Conservation (phyloP, 2,329 filamentous ascomycete species). For the Dendrostoma leiphaemia region DNA sequence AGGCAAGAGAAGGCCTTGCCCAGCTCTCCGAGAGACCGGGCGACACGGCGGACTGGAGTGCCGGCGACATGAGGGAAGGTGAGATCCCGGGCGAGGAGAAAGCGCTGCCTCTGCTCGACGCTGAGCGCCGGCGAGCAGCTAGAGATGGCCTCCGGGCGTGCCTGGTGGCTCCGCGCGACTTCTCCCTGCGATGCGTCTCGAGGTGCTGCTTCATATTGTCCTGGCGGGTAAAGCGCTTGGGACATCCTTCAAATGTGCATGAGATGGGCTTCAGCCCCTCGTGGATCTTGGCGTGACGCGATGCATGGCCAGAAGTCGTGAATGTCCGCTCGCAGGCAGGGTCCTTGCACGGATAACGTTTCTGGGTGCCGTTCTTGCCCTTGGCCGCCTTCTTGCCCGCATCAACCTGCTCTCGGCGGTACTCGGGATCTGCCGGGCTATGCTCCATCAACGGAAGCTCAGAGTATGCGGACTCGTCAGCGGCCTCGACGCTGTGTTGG, state of each 20-base stretch:
- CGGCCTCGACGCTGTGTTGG: conserved; percentile 3
- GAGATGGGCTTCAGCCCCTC: conserved; percentile 75
- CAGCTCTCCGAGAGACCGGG: conserved; percentile 42
- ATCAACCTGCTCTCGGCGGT: conserved; percentile 37
- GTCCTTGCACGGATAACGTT: conserved; percentile 71
- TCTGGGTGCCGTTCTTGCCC: conserved; percentile 38
- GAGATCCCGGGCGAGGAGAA: conserved; percentile 25
- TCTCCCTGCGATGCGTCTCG: conserved; percentile 70
- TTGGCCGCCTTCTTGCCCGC: conserved; percentile 13
- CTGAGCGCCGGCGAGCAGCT: conserved; percentile 21
- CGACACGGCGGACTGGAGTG: conserved; percentile 39
- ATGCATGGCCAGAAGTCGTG: conserved; percentile 82
- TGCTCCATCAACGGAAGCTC: background rate
- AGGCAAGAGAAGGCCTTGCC: conserved; percentile 37
- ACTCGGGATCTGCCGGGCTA: background rate
- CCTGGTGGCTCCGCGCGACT: conserved; percentile 42
- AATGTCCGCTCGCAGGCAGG: conserved; percentile 76
- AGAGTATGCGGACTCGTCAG: background rate
- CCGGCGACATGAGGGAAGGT: conserved; percentile 33
- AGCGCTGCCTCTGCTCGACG: conserved; percentile 25
- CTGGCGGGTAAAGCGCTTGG: conserved; percentile 74
- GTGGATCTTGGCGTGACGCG: conserved; percentile 81
- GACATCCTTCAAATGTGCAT: conserved; percentile 57
- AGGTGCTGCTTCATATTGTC: conserved; percentile 89
- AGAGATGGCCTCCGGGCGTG: conserved; percentile 23